Percentiles rank a stretch among this genome's conserved stretches.
Conservation (phyloP, 306 rosid genomes). For the Prunus campanulata region DNA sequence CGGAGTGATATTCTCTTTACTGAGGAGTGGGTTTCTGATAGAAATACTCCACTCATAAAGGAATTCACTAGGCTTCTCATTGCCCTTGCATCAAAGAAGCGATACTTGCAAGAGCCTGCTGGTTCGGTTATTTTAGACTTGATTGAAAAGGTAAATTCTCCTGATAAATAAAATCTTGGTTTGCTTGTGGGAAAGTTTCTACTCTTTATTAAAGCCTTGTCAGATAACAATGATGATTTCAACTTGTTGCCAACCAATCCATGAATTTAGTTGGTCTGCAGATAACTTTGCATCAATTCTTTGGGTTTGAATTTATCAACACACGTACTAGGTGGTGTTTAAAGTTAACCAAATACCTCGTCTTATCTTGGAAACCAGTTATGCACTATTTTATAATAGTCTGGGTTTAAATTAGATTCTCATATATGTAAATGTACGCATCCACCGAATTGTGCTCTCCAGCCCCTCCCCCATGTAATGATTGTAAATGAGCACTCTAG, state of each 20-base stretch:
- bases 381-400: not conserved
- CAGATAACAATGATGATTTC: too few species aligned
- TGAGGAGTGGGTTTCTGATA: slow-evolving; percentile 45
- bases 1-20: too few species aligned
- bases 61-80: slow-evolving; percentile 59
- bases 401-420: not conserved
- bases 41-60: slow-evolving; percentile 45
- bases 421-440: not conserved
- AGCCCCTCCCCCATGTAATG: not conserved
- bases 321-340: not conserved
- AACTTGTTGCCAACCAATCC: not conserved
- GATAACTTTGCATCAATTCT: not conserved
- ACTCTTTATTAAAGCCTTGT: not conserved
- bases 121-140: slow-evolving; percentile 65
- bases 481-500: not conserved
- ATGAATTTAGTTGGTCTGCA: not conserved
- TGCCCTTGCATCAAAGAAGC: slow-evolving; percentile 72
- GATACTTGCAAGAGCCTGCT: slow-evolving; percentile 90
- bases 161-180: not conserved
- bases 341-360: not conserved
- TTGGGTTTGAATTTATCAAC: not conserved
- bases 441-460: too few species aligned
- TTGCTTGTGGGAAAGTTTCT: not conserved
- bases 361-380: not conserved
- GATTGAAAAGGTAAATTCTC: slow-evolving; percentile 60